These are phyloP conservation scores for Pneumocystis murina DNA, from an alignment of 1,139 yeast species.

Conservation along the genomic window DNA sequence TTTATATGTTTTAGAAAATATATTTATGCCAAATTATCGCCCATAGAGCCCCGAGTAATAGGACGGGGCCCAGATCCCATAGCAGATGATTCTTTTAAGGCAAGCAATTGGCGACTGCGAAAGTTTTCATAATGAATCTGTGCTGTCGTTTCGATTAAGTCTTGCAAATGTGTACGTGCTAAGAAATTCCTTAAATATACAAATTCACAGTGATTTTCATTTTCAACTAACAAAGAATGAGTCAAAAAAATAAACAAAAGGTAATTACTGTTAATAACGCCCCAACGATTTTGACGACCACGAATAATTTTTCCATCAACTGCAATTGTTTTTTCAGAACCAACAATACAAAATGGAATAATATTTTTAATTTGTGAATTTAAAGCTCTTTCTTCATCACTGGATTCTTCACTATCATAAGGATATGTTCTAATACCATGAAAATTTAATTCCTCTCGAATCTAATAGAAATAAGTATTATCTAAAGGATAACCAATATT, in stretches of 20 bases:
- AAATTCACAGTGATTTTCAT: conserved; percentile 89
- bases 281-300: conserved; percentile 92
- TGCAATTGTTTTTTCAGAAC: conserved; percentile 68
- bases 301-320: conserved; percentile 60
- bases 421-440: conserved; percentile 76
- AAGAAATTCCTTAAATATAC: conserved; percentile 83
- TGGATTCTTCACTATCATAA: conserved; percentile 70
- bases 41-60: conserved; percentile 2
- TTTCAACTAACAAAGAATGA: conserved; percentile 40
- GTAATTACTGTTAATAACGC: conserved; percentile 39
- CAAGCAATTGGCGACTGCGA: conserved; percentile 84
- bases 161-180: conserved; percentile 90
- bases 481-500: conserved; percentile 13
- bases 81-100: conserved; percentile 55
- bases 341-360: conserved; percentile 89
- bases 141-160: conserved; percentile 84
- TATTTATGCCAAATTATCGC: neutral
- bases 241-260: neutral
- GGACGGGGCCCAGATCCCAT: conserved; percentile 2
- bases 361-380: conserved; percentile 28
- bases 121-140: conserved; percentile 81
- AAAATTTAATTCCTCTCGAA: conserved; percentile 60
- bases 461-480: conserved; percentile 6
- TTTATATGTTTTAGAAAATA: neutral
- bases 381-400: conserved; percentile 35